Percentiles rank a stretch among this genome's conserved stretches.
These are phyloP conservation scores for Crithidia acanthocephali DNA, from an alignment of 208 protist species.

Conservation along the genomic window DNA sequence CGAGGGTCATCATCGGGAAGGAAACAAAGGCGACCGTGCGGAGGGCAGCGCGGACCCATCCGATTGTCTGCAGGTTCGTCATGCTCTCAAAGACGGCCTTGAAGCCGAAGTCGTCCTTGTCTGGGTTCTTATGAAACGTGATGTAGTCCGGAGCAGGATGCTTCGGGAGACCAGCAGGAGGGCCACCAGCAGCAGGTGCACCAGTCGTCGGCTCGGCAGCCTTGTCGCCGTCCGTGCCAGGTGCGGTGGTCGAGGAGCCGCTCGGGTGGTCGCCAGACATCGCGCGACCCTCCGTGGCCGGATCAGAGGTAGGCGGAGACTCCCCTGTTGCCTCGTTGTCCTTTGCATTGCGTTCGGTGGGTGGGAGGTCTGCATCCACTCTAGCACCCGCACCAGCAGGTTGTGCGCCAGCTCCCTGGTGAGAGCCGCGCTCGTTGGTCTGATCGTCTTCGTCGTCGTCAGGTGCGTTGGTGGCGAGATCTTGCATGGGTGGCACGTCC, in stretches of 20 bases:
- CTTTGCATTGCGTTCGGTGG: background rate
- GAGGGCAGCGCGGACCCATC: constrained; percentile 25
- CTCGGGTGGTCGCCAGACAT: background rate
- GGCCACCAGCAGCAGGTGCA: background rate
- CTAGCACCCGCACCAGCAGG: too few species aligned
- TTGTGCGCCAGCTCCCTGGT: too few species aligned
- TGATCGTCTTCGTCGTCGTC: background rate
- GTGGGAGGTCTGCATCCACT: background rate
- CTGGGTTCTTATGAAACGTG: constrained; percentile 37
- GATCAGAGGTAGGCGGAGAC: background rate
- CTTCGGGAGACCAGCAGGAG: constrained; percentile 12
- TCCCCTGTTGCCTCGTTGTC: background rate
- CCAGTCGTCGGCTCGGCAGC: background rate
- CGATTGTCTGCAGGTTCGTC: constrained; percentile 26
- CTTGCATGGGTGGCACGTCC: constrained; percentile 7
- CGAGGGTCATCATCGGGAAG: constrained; percentile 37
- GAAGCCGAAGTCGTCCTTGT: constrained; percentile 33
- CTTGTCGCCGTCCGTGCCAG: constrained; percentile 3
- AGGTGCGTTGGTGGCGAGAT: background rate
- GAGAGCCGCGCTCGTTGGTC: too few species aligned
- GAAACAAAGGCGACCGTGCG: constrained; percentile 35
- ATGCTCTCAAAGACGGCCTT: constrained; percentile 31
- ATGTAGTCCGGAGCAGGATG: constrained; percentile 32
- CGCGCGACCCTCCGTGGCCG: background rate
- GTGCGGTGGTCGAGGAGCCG: constrained; percentile 1